Percentiles rank a stretch among this genome's conserved stretches.
phyloP scores from a whole-genome alignment of 805 yeast species.

The Teunomyces cretensis region DNA sequence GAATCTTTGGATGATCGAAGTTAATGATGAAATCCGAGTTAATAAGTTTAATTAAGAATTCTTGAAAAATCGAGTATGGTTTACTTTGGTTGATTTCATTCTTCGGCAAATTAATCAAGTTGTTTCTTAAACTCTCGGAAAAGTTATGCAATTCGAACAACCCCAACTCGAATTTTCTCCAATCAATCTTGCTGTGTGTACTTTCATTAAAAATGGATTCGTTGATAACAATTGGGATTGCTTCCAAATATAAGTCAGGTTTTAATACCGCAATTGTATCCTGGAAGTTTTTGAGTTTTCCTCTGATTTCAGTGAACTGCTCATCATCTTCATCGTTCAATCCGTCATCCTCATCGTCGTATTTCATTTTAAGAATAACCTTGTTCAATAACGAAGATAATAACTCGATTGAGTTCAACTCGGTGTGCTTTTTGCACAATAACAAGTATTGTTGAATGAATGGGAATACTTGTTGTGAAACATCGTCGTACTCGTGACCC shows the following conservation, averaged over 20 bases:
- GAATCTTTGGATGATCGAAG: slow-evolving; percentile 78
- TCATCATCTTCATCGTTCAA: slow-evolving; percentile 63
- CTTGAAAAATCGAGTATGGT: slow-evolving; percentile 61
- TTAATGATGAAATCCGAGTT: slow-evolving; percentile 43
- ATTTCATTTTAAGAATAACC: slow-evolving; percentile 74
- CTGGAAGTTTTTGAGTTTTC: slow-evolving; percentile 73
- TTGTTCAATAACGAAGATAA: slow-evolving; percentile 65
- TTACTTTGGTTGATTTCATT: slow-evolving; percentile 62
- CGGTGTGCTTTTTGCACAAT: slow-evolving; percentile 57
- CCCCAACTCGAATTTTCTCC: slow-evolving; percentile 88
- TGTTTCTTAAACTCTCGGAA: slow-evolving; percentile 77
- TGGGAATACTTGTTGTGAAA: slow-evolving; percentile 78
- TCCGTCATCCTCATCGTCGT: slow-evolving; percentile 72
- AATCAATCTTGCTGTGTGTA: slow-evolving; percentile 36
- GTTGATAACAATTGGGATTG: slow-evolving; percentile 60
- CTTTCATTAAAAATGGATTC: slow-evolving; percentile 28
- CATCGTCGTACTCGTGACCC: slow-evolving; percentile 84
- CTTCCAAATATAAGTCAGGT: slow-evolving; percentile 61
- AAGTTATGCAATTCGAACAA: slow-evolving; percentile 76
- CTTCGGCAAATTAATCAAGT: slow-evolving; percentile 69
- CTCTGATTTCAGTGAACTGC: slow-evolving; percentile 78
- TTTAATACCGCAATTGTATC: slow-evolving; percentile 67
- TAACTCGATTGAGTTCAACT: slow-evolving; percentile 43
- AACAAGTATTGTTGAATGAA: slow-evolving; percentile 74
- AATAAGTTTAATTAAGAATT: slow-evolving; percentile 57